Percentiles rank a stretch among this genome's conserved stretches.
Evolutionary conservation across 73 alveolate genomes (phyloP).

Genomic region (Halteria grandinella): DNA sequence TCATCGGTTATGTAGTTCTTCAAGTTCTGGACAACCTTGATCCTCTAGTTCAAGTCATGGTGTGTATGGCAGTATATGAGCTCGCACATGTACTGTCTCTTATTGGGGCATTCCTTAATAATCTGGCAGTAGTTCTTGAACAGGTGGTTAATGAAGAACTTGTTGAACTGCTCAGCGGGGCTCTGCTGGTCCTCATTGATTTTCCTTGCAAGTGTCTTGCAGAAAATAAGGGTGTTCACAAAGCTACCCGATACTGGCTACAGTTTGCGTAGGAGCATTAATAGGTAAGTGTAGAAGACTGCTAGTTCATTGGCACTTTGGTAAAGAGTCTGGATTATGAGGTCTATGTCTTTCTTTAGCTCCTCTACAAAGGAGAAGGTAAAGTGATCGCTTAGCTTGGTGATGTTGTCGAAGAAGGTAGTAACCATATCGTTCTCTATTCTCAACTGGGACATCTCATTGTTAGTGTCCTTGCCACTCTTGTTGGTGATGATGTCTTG

Average conservation of each 20-base stretch:
- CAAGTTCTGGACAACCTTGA: conserved; percentile 62
- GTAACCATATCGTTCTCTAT: conserved; percentile 62
- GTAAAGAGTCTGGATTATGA: conserved; percentile 37
- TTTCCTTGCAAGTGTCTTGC: conserved; percentile 50
- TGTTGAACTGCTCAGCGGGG: conserved; percentile 52
- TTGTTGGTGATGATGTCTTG: conserved; percentile 48
- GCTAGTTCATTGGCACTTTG: conserved; percentile 53
- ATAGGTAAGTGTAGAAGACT: conserved; percentile 52
- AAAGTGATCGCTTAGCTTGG: conserved; percentile 53
- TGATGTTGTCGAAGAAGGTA: conserved; percentile 61
- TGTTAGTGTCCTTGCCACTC: conserved; percentile 39
- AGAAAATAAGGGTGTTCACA: conserved; percentile 35
- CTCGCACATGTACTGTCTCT: conserved; percentile 67
- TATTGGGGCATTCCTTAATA: conserved; percentile 48
- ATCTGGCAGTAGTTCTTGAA: conserved; percentile 60
- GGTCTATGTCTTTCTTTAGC: conserved; percentile 40
- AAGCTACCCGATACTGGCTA: conserved; percentile 33
- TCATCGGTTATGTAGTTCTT: conserved; percentile 59
- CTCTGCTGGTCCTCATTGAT: conserved; percentile 43
- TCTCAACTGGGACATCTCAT: conserved; percentile 37
- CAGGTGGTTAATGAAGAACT: conserved; percentile 48
- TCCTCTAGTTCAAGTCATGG: conserved; percentile 63
- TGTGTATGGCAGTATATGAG: conserved; percentile 61
- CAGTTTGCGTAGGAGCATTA: conserved; percentile 52
- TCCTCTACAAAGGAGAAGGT: conserved; percentile 62